Evolutionary conservation across 306 rosid genomes (phyloP).

Genomic region (Pueraria montana): DNA sequence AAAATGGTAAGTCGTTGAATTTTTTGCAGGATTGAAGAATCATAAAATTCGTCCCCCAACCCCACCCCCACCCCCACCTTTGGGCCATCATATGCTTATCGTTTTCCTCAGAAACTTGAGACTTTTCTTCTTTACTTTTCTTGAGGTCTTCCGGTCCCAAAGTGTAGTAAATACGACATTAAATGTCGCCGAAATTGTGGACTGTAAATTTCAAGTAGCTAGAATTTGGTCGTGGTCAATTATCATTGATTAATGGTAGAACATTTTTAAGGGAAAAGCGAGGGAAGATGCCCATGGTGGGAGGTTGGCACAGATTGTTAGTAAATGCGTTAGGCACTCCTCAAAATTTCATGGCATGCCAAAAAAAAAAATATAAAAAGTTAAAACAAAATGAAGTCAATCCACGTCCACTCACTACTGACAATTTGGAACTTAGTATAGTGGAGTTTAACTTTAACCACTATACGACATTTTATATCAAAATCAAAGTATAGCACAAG

Average conservation of each 20-base stretch:
- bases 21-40: not conserved
- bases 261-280: not conserved
- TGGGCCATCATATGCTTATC: not conserved
- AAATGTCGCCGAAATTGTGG: constrained; percentile 35
- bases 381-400: not conserved
- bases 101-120: not conserved
- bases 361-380: not conserved
- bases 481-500: not conserved
- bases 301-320: constrained; percentile 17
- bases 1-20: too few species aligned
- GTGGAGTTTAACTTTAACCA: constrained; percentile 34
- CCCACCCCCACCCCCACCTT: too few species aligned
- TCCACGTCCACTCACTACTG: not conserved
- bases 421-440: not conserved
- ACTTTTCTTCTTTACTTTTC: not conserved
- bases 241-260: not conserved
- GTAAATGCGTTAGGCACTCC: constrained; percentile 40
- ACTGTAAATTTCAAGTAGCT: not conserved
- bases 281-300: not conserved
- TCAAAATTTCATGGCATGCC: not conserved
- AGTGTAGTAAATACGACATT: not conserved
- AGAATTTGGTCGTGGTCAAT: not conserved
- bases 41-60: not conserved
- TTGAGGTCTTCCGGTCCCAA: constrained; percentile 2
- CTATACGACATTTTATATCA: not conserved